Evolutionary conservation across 106 monocot species (phyloP).

Genomic region (Acorus calamus): DNA sequence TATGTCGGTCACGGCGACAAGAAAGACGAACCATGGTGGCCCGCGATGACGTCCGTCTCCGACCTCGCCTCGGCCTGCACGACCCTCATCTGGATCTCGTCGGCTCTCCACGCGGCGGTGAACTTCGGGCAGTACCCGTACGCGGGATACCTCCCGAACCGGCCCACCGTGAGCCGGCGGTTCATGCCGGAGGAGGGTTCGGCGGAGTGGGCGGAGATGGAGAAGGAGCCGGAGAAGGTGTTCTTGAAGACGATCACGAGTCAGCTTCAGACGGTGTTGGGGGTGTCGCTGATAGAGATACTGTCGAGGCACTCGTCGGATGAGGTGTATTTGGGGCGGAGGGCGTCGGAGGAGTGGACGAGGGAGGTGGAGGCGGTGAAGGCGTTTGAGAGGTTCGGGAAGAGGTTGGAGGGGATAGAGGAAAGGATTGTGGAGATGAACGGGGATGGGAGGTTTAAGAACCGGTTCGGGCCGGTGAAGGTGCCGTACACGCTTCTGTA

Average conservation of each 20-base stretch:
- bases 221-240: constrained; percentile 31
- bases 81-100: constrained; percentile 73
- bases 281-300: constrained; percentile 44
- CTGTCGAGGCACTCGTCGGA: constrained; percentile 68
- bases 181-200: constrained; percentile 54
- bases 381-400: constrained; percentile 38
- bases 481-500: constrained; percentile 52
- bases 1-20: constrained; percentile 75
- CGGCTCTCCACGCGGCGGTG: constrained; percentile 79
- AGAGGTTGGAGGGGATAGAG: constrained; percentile 32
- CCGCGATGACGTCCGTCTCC: constrained; percentile 23
- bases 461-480: constrained; percentile 47
- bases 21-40: constrained; percentile 80
- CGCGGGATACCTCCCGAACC: constrained; percentile 57
- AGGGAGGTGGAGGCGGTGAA: constrained; percentile 18
- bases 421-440: constrained; percentile 29
- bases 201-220: constrained; percentile 31
- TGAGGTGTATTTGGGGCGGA: constrained; percentile 63
- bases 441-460: constrained; percentile 26
- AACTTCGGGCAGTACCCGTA: constrained; percentile 77
- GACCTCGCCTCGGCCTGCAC: constrained; percentile 37
- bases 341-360: constrained; percentile 38
- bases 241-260: constrained; percentile 46
- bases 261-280: constrained; percentile 42
- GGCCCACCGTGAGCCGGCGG: constrained; percentile 53